Evolutionary conservation across 768 basidiomycete genomes (phyloP), one percentile per base, ranked within the genome.

Genomic region (Leccinum truebloodii): DNA sequence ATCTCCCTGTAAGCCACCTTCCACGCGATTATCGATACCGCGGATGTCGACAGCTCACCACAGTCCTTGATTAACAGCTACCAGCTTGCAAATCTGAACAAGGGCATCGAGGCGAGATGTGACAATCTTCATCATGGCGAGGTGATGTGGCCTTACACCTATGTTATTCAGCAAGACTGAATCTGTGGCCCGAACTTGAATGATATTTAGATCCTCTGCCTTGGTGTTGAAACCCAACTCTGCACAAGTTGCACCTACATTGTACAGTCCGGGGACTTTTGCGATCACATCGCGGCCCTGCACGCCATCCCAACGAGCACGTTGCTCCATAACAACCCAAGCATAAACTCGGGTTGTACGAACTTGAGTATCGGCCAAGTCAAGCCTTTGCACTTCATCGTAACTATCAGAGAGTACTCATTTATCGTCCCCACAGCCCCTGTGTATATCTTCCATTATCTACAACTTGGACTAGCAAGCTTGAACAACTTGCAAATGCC

Each of bases 281-380:
- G 89, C 73, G 63, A 54, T 1, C 57, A 55, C 26, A 80, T 90
- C 57, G 71, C 79, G 4, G 50, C 59, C 0, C 67, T 59, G 22
- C 77, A 79, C 59, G 76, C 74, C 30, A 81, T 87, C 59, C 67
- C 78, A 51, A 60, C 9, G 63, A 76, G 64, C 44, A 81, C 80
- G n/a, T 75, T 91, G 24, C 69, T 78, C 61, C 67, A 77, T 30
- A 89, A 90, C 77, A 90, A 90, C 76, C 87, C 84, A 2, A 86
- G 88, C 66, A 69, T 90, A 57, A 74, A 85, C 71, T 56, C 63
- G 14, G 65, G 32, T 5, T 87, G 86, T 74, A 71, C 70, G 35
- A 86, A 86, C 74, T 79, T 89, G 55, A 8, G 1, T 83, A 83
- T 72, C 70, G 80, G 77, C 53, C 86, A 89, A 80, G 88, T 88